Evolutionary conservation across 1,284 basidiomycete genomes (phyloP).

Genomic region (Pterulicium gracile): DNA sequence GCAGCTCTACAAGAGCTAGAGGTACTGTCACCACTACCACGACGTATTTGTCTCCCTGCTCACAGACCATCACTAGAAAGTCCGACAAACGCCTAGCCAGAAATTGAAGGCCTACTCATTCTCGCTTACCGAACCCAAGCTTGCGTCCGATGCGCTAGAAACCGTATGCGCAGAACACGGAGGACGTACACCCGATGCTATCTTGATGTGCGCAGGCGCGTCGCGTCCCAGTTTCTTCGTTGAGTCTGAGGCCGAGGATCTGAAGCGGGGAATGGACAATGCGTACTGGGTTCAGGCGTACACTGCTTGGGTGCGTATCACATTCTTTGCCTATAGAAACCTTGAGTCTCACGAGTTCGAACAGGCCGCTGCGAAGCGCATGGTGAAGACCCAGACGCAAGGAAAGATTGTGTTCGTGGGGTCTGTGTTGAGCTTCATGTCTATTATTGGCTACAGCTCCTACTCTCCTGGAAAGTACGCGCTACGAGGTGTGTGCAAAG

Average conservation of each 20-base stretch:
- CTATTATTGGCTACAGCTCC: conserved; percentile 74
- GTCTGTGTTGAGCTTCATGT: conserved; percentile 75
- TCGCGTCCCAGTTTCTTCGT: conserved; percentile 52
- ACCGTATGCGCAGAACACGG: conserved; percentile 32
- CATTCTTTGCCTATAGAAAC: neutral
- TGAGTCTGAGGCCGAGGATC: conserved; percentile 39
- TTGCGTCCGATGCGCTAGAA: conserved; percentile 37
- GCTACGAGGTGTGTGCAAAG: conserved; percentile 55
- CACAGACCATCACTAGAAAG: conserved; percentile 14
- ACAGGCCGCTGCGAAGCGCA: conserved; percentile 38
- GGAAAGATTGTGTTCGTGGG: conserved; percentile 72
- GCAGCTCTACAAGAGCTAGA: conserved; percentile 42
- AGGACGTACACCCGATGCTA: conserved; percentile 44
- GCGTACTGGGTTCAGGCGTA: conserved; percentile 35
- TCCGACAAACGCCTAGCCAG: conserved; percentile 32
- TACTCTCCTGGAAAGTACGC: conserved; percentile 91
- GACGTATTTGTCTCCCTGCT: conserved; percentile 1
- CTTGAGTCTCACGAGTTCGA: neutral
- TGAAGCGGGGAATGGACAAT: conserved; percentile 36
- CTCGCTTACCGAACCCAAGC: conserved; percentile 33
- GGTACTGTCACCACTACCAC: conserved; percentile 22
- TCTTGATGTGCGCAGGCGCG: conserved; percentile 63
- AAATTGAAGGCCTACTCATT: conserved; percentile 40
- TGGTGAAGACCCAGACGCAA: conserved; percentile 33
- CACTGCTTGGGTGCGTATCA: conserved; percentile 37